These are phyloP conservation scores for Lolium perenne DNA, from an alignment of 176 grass and related monocot species.

Conservation along the genomic window DNA sequence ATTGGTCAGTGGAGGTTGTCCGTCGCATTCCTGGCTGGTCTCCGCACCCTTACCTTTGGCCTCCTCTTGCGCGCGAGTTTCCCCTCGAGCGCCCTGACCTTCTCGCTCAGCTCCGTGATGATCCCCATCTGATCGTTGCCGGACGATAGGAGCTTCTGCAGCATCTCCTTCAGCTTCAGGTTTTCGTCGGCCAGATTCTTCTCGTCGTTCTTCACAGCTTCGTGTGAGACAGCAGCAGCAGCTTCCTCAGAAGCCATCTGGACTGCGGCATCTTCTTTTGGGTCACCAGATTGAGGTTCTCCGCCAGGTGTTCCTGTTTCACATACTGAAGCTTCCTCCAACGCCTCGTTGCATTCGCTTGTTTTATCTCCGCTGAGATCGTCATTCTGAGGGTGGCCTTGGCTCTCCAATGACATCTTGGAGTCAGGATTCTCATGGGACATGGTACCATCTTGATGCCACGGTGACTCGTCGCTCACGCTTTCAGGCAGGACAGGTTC, in stretches of 20 bases:
- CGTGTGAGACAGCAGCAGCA: not conserved
- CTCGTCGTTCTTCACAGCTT: not conserved
- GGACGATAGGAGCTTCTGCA: conserved; percentile 59
- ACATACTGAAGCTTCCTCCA: not conserved
- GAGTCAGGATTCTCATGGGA: conserved; percentile 14
- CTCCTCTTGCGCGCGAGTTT: conserved; percentile 61
- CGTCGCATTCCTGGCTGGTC: conserved; percentile 14
- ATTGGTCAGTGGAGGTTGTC: conserved; percentile 29
- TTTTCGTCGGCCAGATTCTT: conserved; percentile 61
- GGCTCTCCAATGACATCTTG: not conserved
- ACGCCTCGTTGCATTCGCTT: not conserved
- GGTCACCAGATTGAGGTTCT: not conserved
- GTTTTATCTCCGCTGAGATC: not conserved
- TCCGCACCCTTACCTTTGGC: conserved; percentile 51
- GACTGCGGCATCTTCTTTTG: not conserved
- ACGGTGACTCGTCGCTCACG: not conserved
- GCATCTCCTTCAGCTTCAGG: conserved; percentile 65
- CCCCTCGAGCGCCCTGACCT: conserved; percentile 64
- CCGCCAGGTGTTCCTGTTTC: not conserved
- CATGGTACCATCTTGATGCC: conserved; percentile 8
- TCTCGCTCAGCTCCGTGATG: conserved; percentile 65
- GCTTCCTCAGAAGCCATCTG: conserved; percentile 16
- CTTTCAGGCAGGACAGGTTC: conserved; percentile 21
- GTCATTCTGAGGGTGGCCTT: not conserved
- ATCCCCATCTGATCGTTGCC: conserved; percentile 58